Evolutionary conservation across 2,329 filamentous ascomycete genomes (phyloP).

Genomic region (Pseudocercospora macadamiae): DNA sequence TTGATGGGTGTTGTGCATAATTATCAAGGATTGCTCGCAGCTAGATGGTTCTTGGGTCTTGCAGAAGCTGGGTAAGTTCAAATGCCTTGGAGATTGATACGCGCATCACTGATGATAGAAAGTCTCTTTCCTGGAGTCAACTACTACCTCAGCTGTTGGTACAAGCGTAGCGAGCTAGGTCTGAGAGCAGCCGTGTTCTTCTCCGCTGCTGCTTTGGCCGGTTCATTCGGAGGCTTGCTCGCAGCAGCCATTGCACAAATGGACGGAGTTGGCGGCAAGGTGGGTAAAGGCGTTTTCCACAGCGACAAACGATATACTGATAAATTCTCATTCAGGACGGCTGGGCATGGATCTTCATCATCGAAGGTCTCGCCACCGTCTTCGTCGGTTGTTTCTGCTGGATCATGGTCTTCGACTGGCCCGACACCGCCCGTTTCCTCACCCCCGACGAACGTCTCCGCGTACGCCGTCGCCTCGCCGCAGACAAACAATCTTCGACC

Average conservation of each 20-base stretch:
- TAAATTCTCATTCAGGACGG: neutral
- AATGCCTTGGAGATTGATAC: neutral
- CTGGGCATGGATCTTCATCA: slow-evolving; percentile 44
- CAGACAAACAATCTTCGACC: slow-evolving; percentile 31
- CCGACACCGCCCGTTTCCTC: slow-evolving; percentile 61
- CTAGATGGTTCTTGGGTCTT: slow-evolving; percentile 37
- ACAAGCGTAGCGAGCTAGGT: slow-evolving; percentile 76
- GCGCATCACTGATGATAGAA: neutral
- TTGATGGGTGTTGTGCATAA: slow-evolving; percentile 33
- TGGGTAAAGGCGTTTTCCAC: slow-evolving; percentile 41
- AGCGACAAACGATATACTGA: too few species aligned
- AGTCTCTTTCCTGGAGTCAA: slow-evolving; percentile 69
- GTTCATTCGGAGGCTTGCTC: slow-evolving; percentile 75
- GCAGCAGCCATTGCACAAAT: slow-evolving; percentile 73
- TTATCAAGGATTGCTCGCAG: slow-evolving; percentile 34
- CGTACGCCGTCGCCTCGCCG: slow-evolving; percentile 30
- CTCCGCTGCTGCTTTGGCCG: slow-evolving; percentile 76
- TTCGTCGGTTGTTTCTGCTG: slow-evolving; percentile 52
- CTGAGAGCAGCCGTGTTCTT: slow-evolving; percentile 71
- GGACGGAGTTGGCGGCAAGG: slow-evolving; percentile 63
- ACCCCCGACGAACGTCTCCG: slow-evolving; percentile 43
- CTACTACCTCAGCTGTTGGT: slow-evolving; percentile 85
- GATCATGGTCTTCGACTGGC: slow-evolving; percentile 57
- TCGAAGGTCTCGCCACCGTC: slow-evolving; percentile 67
- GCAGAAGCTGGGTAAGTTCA: slow-evolving; percentile 28